Conservation (phyloP, 805 yeast species). For the Pichia scutulata region DNA sequence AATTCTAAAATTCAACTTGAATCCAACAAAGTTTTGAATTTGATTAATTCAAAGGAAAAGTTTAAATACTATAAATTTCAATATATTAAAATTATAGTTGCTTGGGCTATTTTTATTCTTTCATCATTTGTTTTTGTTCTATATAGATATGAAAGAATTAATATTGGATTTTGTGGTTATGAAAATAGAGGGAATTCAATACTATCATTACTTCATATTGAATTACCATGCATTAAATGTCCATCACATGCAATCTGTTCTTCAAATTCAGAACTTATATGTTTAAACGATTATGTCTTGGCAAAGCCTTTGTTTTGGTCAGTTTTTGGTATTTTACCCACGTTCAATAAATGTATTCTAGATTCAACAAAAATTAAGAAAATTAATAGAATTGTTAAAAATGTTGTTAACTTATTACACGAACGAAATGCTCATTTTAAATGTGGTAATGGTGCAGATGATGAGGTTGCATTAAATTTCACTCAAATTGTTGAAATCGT, state of each 20-base stretch:
- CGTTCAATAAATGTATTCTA: conserved; percentile 61
- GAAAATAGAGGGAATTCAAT: conserved; percentile 32
- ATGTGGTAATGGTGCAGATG: conserved; percentile 28
- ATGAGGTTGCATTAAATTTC: conserved; percentile 42
- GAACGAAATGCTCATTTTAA: conserved; percentile 57
- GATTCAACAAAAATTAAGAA: conserved; percentile 70
- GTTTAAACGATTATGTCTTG: conserved; percentile 62
- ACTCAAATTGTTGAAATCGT: conserved; percentile 48
- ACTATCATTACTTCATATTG: conserved; percentile 38
- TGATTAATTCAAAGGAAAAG: conserved; percentile 2
- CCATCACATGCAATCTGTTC: conserved; percentile 79
- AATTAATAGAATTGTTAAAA: conserved; percentile 56
- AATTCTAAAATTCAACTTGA: conserved; percentile 19
- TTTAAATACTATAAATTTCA: conserved; percentile 2
- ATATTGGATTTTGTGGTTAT: conserved; percentile 72
- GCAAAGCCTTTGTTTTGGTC: conserved; percentile 47
- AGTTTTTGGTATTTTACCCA: conserved; percentile 47
- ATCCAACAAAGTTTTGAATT: conserved; percentile 16
- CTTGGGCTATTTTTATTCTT: conserved; percentile 2
- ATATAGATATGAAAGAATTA: conserved; percentile 48
- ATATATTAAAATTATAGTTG: background rate
- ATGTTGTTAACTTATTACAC: conserved; percentile 59
- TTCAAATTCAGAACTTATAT: conserved; percentile 50
- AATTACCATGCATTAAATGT: conserved; percentile 68
- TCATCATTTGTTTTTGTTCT: conserved; percentile 8